A percentile compares a stretch with the other conserved stretches of the same genome.
Evolutionary conservation across 352 stramenopile genomes (phyloP).

Genomic region (Phytophthora nicotianae): DNA sequence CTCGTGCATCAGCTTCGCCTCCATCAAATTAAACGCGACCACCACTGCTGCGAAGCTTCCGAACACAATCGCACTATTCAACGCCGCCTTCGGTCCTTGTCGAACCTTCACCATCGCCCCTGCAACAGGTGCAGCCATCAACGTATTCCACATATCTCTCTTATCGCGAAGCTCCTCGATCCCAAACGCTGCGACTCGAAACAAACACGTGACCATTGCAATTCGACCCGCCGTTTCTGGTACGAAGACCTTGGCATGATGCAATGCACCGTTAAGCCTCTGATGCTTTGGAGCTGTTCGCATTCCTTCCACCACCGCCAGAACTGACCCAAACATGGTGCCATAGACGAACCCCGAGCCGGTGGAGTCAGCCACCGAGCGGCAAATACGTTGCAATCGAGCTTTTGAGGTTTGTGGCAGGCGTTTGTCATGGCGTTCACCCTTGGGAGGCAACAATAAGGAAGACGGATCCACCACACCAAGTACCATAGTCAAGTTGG

Average conservation of each 20-base stretch:
- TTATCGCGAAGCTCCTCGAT: constrained; percentile 33
- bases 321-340: constrained; percentile 42
- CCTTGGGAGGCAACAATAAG: constrained; percentile 5
- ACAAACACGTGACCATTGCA: constrained; percentile 46
- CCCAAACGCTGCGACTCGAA: constrained; percentile 29
- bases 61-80: constrained; percentile 39
- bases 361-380: constrained; percentile 29
- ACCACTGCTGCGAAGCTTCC: constrained; percentile 47
- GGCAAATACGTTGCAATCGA: constrained; percentile 16
- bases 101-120: constrained; percentile 37
- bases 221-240: constrained; percentile 48
- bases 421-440: constrained; percentile 10
- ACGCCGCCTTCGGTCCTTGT: constrained; percentile 31
- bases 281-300: constrained; percentile 39
- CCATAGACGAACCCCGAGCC: constrained; percentile 50
- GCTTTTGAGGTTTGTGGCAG: constrained; percentile 10
- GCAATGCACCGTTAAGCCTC: constrained; percentile 18
- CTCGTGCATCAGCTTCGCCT: constrained; percentile 38
- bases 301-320: constrained; percentile 38
- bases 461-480: constrained; percentile 14
- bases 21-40: constrained; percentile 39
- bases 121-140: constrained; percentile 37
- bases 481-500: constrained; percentile 5
- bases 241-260: constrained; percentile 41
- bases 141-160: constrained; percentile 46